Evolutionary conservation across 2,329 filamentous ascomycete genomes (phyloP), one percentile per base, ranked within the genome.

Genomic region (Cladosporium austrohemisphaericum): DNA sequence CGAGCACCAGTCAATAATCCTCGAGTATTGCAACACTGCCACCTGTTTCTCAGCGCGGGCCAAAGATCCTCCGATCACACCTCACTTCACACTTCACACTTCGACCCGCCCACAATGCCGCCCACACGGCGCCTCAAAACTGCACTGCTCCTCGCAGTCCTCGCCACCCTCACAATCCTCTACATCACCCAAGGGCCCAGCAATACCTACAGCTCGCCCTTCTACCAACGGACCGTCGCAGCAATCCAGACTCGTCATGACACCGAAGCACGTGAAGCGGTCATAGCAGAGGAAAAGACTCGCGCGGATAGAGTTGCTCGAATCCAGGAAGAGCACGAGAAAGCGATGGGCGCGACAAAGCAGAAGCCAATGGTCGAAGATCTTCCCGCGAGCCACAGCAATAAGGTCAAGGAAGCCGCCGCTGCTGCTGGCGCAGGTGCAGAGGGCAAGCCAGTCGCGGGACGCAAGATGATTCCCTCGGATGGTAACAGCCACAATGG

Each of bases 91-190:
- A n/a, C n/a, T n/a, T n/a, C n/a, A n/a, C n/a, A n/a, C n/a, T n/a
- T n/a, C n/a, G n/a, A 10, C n/a, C n/a, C n/a, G n/a, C n/a, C n/a
- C n/a, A 54, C 51, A 48, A 89, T 89, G 85, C 80, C 82, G 60
- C 85, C 85, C 16, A 75, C 78, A 59, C 83, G 88, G 56, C 83
- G 88, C 59, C 64, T 88, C 60, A 83, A 84, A 63, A 72, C 85
- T 58, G 71, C 89, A 49, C 72, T 80, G 55, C 73, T 91, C 60
- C 73, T 84, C 50, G 74, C 83, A 49, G 58, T 90, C 57, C 74
- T 83, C 56, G 73, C 79, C 52, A 69, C 92, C 52, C 70, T 92
- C 57, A 76, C 84, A 37, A 71, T 85, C 48, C 73, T 94, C 58
- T 89, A 92, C 73, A 84, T 88, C 65, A 85, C 84, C 16, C 78